Evolutionary conservation across 139 green algal genomes (phyloP).

Genomic region (Coelastrella sp.): DNA sequence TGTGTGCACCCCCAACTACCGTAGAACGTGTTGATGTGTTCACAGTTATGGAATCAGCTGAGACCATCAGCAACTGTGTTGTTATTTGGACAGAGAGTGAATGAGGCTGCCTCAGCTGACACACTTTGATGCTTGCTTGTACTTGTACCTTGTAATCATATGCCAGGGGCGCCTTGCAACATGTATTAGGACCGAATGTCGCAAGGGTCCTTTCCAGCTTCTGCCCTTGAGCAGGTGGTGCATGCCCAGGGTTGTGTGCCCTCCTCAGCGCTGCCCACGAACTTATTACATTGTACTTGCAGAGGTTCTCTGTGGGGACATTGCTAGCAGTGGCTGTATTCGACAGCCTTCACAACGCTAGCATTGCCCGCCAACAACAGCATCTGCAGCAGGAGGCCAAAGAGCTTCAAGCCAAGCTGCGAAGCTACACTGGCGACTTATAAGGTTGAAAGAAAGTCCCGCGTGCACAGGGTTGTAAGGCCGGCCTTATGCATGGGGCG

Average conservation of each 20-base stretch:
- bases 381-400: not conserved
- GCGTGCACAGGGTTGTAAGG: too few species aligned
- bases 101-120: too few species aligned
- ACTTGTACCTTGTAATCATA: too few species aligned
- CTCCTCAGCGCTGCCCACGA: too few species aligned
- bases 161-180: too few species aligned
- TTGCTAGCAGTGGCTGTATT: slow-evolving; percentile 14
- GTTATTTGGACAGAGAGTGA: too few species aligned
- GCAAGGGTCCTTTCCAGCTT: too few species aligned
- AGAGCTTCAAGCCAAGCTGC: not conserved
- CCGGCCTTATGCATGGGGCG: too few species aligned
- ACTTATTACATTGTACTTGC: not conserved
- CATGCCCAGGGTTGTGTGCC: not conserved
- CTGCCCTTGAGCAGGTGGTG: not conserved
- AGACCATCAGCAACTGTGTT: too few species aligned
- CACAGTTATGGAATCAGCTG: not conserved
- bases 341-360: not conserved
- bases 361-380: slow-evolving; percentile 14
- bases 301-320: not conserved
- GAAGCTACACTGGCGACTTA: not conserved
- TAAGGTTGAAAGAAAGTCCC: not conserved
- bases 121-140: too few species aligned
- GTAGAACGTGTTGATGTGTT: not conserved
- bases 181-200: too few species aligned
- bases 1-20: not conserved